phyloP scores from a whole-genome alignment of 83 land plant species.

The Diphasiastrum complanatum region DNA sequence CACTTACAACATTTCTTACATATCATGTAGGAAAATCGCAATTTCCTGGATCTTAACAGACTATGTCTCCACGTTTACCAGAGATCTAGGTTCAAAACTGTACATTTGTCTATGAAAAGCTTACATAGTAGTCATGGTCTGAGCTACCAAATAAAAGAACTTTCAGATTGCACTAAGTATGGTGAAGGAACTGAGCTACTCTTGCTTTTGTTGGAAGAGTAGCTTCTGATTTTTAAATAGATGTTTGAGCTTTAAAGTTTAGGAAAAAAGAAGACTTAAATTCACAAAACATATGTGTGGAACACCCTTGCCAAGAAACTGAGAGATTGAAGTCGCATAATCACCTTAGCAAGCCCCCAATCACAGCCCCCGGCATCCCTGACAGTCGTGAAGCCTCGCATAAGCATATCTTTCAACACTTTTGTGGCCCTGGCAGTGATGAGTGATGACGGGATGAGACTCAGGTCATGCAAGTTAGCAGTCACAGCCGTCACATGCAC shows the following conservation, averaged over 20 bases:
- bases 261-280: not conserved
- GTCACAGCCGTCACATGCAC: slow-evolving; percentile 36
- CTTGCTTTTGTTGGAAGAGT: too few species aligned
- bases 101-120: too few species aligned
- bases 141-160: too few species aligned
- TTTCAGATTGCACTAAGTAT: too few species aligned
- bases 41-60: too few species aligned
- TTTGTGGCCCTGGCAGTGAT: slow-evolving; percentile 29
- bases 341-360: slow-evolving; percentile 37
- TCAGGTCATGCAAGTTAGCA: slow-evolving; percentile 30
- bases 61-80: too few species aligned
- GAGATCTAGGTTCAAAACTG: too few species aligned
- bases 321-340: too few species aligned
- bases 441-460: slow-evolving; percentile 20
- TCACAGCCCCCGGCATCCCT: slow-evolving; percentile 34
- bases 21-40: too few species aligned
- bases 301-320: not conserved
- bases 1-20: too few species aligned
- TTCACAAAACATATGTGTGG: not conserved
- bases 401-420: slow-evolving; percentile 21
- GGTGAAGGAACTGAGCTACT: too few species aligned
- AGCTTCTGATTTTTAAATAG: not conserved
- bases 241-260: not conserved
- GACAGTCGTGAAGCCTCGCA: slow-evolving; percentile 40
- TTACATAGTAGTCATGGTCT: too few species aligned